Conservation (phyloP, 768 basidiomycete genomes). For the Russula sp. region DNA sequence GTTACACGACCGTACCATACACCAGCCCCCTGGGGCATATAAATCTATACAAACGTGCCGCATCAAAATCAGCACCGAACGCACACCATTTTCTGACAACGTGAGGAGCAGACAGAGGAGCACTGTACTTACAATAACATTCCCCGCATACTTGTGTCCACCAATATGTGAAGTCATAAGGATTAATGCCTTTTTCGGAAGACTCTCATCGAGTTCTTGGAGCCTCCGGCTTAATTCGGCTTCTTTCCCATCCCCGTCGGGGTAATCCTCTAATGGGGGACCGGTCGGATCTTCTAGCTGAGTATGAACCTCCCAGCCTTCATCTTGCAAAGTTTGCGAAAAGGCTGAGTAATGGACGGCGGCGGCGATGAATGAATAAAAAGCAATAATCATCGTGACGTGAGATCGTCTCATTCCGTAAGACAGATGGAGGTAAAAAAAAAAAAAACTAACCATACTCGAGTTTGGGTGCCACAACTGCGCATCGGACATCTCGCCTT, state of each 20-base stretch:
- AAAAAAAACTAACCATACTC: conserved; percentile 54
- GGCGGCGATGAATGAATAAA: not conserved
- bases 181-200: conserved; percentile 71
- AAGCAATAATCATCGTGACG: not conserved
- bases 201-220: conserved; percentile 50
- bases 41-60: conserved; percentile 52
- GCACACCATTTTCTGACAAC: not conserved
- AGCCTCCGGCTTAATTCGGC: conserved; percentile 48
- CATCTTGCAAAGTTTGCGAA: conserved; percentile 55
- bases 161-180: conserved; percentile 88
- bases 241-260: conserved; percentile 53
- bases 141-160: conserved; percentile 90
- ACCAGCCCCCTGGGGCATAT: conserved; percentile 78
- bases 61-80: not conserved
- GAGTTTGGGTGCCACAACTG: conserved; percentile 80
- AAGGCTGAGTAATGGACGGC: conserved; percentile 47
- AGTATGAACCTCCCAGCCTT: conserved; percentile 75
- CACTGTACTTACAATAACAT: conserved; percentile 68
- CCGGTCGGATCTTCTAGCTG: conserved; percentile 60
- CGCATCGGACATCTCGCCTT: conserved; percentile 87
- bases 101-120: too few relatives aligned
- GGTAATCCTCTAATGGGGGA: conserved; percentile 59
- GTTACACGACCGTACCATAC: conserved; percentile 95
- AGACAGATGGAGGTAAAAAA: too few relatives aligned
- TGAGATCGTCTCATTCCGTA: not conserved